These are phyloP conservation scores for Metschnikowia lunata DNA, from an alignment of 805 yeast species.

Conservation along the genomic window DNA sequence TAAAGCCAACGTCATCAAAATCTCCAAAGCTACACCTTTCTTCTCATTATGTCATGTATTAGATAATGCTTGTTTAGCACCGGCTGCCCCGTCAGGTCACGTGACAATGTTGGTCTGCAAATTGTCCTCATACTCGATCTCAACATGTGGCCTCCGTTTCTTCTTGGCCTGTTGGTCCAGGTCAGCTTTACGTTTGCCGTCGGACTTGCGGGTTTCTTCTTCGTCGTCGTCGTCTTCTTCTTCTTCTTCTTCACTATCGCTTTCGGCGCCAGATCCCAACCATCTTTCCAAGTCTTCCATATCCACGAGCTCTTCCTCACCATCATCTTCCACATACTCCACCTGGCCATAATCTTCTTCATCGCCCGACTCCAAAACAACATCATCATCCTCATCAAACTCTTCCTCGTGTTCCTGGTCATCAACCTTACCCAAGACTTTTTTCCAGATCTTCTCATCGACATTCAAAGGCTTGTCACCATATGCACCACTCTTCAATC, in stretches of 20 bases:
- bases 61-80: too few relatives aligned
- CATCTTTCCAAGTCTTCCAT: constrained; percentile 90
- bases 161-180: constrained; percentile 28
- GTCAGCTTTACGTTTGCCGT: constrained; percentile 23
- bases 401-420: constrained; percentile 52
- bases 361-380: constrained; percentile 43
- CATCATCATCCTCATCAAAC: constrained; percentile 53
- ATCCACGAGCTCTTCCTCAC: constrained; percentile 84
- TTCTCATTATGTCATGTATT: too few relatives aligned
- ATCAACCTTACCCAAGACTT: constrained; percentile 71
- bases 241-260: constrained; percentile 28
- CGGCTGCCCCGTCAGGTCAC: not conserved
- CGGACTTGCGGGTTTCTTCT: constrained; percentile 7
- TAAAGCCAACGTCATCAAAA: too few relatives aligned
- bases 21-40: too few relatives aligned
- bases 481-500: constrained; percentile 96
- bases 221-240: constrained; percentile 32
- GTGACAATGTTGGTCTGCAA: constrained; percentile 34
- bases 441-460: constrained; percentile 93
- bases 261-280: constrained; percentile 45
- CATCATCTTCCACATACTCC: constrained; percentile 89
- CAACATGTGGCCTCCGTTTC: constrained; percentile 68
- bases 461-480: constrained; percentile 98
- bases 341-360: constrained; percentile 60
- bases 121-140: constrained; percentile 82